A percentile compares a stretch with the other conserved stretches of the same genome.
phyloP scores from a whole-genome alignment of 176 grass and related monocot species.

The Oryza coarctata region DNA sequence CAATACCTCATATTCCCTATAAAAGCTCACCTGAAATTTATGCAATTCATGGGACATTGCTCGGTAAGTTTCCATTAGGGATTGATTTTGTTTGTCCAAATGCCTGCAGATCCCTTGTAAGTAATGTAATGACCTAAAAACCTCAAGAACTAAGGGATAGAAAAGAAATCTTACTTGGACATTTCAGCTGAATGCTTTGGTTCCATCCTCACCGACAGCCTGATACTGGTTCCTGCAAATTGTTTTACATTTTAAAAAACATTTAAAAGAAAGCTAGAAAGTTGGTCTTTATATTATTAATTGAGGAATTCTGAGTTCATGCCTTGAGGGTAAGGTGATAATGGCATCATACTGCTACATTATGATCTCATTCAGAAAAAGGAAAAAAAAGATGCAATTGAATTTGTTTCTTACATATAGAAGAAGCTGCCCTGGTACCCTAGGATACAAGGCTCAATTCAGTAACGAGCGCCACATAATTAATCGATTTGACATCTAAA shows the following conservation, averaged over 20 bases:
- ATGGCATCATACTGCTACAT: background rate
- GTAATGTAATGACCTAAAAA: constrained; percentile 20
- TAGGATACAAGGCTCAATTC: background rate
- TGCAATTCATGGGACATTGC: constrained; percentile 76
- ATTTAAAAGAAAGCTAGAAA: constrained; percentile 11
- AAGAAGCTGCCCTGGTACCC: background rate
- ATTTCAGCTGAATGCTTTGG: constrained; percentile 65
- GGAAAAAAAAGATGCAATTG: background rate
- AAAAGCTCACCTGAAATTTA: constrained; percentile 54
- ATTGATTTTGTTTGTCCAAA: constrained; percentile 81
- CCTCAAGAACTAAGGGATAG: background rate
- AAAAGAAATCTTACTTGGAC: constrained; percentile 46
- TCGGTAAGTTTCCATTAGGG: constrained; percentile 62
- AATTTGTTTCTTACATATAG: background rate
- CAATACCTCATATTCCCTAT: background rate
- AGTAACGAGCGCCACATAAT: background rate
- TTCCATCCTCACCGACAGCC: constrained; percentile 58
- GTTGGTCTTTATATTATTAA: background rate
- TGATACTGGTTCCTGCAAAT: constrained; percentile 33
- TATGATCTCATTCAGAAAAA: background rate
- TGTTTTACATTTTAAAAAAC: constrained; percentile 20
- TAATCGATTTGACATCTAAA: background rate
- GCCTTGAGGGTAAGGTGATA: background rate
- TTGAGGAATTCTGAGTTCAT: background rate
- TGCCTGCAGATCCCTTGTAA: constrained; percentile 47